Evolutionary conservation across 768 basidiomycete species (phyloP).

Genomic region (Xerocomus brunneocitrinus): DNA sequence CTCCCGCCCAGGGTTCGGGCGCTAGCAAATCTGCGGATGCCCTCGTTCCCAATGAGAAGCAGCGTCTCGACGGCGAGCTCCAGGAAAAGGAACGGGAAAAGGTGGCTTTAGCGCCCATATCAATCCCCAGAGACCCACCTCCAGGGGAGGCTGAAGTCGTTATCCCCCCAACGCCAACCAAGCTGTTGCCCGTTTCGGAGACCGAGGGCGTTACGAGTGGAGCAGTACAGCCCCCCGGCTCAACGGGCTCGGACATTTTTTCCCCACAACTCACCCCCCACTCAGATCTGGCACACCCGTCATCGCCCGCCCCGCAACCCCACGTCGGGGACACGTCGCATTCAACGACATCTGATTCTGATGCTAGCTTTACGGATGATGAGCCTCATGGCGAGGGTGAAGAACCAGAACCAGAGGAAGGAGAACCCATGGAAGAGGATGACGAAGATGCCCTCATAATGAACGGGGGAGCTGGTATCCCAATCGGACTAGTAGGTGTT

Average conservation of each 20-base stretch:
- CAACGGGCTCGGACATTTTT: slow-evolving; percentile 47
- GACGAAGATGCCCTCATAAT: slow-evolving; percentile 88
- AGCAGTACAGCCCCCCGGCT: slow-evolving; percentile 87
- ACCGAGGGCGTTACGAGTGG: slow-evolving; percentile 89
- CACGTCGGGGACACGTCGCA: slow-evolving; percentile 30
- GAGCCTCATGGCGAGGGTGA: slow-evolving; percentile 68
- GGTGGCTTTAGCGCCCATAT: slow-evolving; percentile 21
- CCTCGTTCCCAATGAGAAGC: slow-evolving; percentile 29
- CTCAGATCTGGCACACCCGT: slow-evolving; percentile 21
- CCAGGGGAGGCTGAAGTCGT: slow-evolving; percentile 36
- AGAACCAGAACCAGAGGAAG: slow-evolving; percentile 55
- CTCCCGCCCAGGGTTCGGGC: slow-evolving; percentile 14
- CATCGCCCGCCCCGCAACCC: slow-evolving; percentile 23
- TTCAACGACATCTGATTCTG: slow-evolving; percentile 30
- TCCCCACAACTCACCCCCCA: slow-evolving; percentile 25
- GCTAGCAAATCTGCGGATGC: slow-evolving; percentile 20
- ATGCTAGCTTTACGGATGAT: slow-evolving; percentile 50
- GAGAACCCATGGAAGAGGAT: slow-evolving; percentile 66
- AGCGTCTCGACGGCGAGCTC: slow-evolving; percentile 17
- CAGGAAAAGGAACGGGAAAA: slow-evolving; percentile 38
- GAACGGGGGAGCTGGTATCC: slow-evolving; percentile 93
- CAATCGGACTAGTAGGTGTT: slow-evolving; percentile 77
- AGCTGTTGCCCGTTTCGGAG: slow-evolving; percentile 57
- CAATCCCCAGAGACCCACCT: slow-evolving; percentile 18
- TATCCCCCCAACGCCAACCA: slow-evolving; percentile 48